Conservation (phyloP, 176 grass and related monocot species). For the Rhynchospora tenuis region DNA sequence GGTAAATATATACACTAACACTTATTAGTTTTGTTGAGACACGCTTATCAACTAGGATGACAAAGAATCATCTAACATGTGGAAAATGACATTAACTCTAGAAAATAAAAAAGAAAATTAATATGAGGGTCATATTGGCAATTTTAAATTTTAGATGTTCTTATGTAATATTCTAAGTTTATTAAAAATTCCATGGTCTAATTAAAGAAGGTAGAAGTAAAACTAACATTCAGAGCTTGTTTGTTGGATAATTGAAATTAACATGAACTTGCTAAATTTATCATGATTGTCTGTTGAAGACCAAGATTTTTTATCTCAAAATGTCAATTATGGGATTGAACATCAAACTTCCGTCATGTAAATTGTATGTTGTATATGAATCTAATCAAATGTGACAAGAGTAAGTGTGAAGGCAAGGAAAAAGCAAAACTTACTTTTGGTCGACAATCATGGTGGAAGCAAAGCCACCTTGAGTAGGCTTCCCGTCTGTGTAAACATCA, state of each 20-base stretch:
- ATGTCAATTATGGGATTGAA: neutral
- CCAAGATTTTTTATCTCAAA: neutral
- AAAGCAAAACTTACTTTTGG: conserved; percentile 65
- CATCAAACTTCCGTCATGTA: neutral
- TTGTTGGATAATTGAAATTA: neutral
- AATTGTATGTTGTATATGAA: neutral
- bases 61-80: neutral
- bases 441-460: conserved; percentile 83
- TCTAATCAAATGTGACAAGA: neutral
- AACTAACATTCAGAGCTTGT: neutral
- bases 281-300: neutral
- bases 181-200: neutral
- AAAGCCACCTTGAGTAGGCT: conserved; percentile 79
- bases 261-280: neutral
- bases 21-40: neutral
- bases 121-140: neutral
- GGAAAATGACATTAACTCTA: neutral
- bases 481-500: conserved; percentile 82
- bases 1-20: neutral
- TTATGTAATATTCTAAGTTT: neutral
- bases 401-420: too few relatives aligned
- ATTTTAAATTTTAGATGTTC: neutral
- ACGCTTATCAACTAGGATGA: neutral
- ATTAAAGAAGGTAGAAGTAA: neutral
- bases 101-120: neutral